Base-by-base conservation (phyloP, 257 asterid genomes). In the Jacaranda mimosifolia region DNA sequence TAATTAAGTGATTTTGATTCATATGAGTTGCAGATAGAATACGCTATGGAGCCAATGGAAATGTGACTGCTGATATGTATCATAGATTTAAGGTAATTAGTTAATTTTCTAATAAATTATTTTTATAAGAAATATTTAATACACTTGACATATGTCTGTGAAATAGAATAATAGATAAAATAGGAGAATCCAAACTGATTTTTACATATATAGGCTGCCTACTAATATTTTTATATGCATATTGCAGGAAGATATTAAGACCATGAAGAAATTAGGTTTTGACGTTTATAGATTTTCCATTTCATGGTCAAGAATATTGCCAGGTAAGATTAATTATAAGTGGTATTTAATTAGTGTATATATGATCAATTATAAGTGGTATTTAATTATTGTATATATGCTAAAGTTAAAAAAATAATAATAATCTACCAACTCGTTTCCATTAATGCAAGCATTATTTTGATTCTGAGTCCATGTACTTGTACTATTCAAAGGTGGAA, bases 71-170 rank as follows among this genome's bases (percentile, higher is more conserved):
- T 21, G 67, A 60, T 18, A 60, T 60, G 43, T 35, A 60, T 13
- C 4, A 26, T 21, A 60, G 67, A 32, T 60, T 7, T n/a, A 62
- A 62, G 68, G 68, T 58, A 49, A n/a, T n/a, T n/a, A n/a, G n/a
- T n/a, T n/a, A n/a, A n/a, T n/a, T n/a, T n/a, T n/a, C n/a, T n/a
- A n/a, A n/a, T n/a, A n/a, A n/a, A n/a, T n/a, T n/a, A n/a, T n/a
- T n/a, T n/a, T n/a, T n/a, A n/a, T n/a, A n/a, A 49, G 2, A 26
- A 26, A 26, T 26, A 26, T 26, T 26, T 26, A 26, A 26, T 2
- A 26, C 32, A 26, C 32, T 26, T 2, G 32, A 26, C 32, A 26
- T 26, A 26, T 26, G 2, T 26, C 2, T 26, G 2, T 26, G 2
- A 26, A 26, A 26, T 26, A 26, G 32, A 26, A 26, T 26, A 26